Conservation (phyloP, 371 early-diverging fungal genomes). For the Blyttiomyces sp. region DNA sequence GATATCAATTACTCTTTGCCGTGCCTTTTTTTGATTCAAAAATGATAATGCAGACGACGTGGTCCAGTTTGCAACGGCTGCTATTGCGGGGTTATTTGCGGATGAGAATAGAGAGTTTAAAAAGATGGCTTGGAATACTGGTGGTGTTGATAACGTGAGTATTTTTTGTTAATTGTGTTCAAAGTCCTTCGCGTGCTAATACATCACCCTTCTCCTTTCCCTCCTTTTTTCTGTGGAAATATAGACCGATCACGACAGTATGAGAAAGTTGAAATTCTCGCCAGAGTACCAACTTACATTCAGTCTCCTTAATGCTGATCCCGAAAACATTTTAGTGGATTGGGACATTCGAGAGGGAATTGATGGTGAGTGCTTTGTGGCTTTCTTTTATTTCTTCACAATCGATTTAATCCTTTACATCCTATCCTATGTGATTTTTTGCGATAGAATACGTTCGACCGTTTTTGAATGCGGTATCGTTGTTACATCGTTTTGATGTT, state of each 20-base stretch:
- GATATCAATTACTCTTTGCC: too few relatives aligned
- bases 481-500: constrained; percentile 56
- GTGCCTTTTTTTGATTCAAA: too few relatives aligned
- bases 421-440: neutral
- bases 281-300: constrained; percentile 73
- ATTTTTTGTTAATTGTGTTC: neutral
- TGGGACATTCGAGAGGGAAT: constrained; percentile 75
- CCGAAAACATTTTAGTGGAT: constrained; percentile 51
- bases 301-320: constrained; percentile 75
- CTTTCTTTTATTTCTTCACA: neutral
- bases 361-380: constrained; percentile 47
- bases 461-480: constrained; percentile 28
- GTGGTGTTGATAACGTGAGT: neutral
- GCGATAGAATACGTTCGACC: neutral
- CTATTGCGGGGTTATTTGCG: constrained; percentile 24
- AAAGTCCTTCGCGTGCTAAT: neutral
- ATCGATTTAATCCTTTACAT: neutral
- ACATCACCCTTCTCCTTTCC: neutral
- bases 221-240: neutral
- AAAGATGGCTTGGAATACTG: neutral
- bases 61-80: neutral
- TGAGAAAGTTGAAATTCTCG: constrained; percentile 72
- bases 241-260: constrained; percentile 54
- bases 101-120: constrained; percentile 19
- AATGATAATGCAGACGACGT: neutral